These are phyloP conservation scores for Suillus clintonianus DNA, from an alignment of 768 basidiomycete genomes.

Conservation along the genomic window DNA sequence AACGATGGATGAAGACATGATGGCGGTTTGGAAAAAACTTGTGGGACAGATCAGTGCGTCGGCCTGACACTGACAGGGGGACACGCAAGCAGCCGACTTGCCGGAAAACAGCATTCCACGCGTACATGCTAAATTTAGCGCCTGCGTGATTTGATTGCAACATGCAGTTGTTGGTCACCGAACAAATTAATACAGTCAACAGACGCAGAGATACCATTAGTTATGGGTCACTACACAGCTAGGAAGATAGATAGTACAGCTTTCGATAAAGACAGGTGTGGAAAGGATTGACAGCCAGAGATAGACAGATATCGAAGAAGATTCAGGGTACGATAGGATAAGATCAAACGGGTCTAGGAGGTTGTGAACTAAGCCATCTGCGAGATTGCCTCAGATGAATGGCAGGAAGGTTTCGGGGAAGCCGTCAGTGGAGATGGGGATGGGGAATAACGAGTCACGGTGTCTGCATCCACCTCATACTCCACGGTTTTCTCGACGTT, in stretches of 20 bases:
- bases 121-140: background rate
- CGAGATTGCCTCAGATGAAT: no score
- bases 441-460: background rate
- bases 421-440: constrained; percentile 3
- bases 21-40: background rate
- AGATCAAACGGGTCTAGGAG: background rate
- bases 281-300: background rate
- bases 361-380: background rate
- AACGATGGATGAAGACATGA: constrained; percentile 4
- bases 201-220: background rate
- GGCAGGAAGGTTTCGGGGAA: background rate
- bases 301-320: background rate
- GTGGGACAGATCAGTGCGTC: background rate
- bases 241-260: background rate
- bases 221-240: background rate
- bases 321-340: background rate
- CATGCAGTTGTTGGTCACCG: background rate
- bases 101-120: background rate
- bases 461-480: constrained; percentile 17
- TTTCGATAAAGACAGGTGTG: background rate
- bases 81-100: background rate
- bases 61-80: background rate
- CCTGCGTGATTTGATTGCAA: background rate
- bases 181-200: background rate
- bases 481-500: constrained; percentile 31